Evolutionary conservation across 208 protist species (phyloP), one percentile per base, ranked within the genome.

Genomic region (Trypanosoma scelopori): DNA sequence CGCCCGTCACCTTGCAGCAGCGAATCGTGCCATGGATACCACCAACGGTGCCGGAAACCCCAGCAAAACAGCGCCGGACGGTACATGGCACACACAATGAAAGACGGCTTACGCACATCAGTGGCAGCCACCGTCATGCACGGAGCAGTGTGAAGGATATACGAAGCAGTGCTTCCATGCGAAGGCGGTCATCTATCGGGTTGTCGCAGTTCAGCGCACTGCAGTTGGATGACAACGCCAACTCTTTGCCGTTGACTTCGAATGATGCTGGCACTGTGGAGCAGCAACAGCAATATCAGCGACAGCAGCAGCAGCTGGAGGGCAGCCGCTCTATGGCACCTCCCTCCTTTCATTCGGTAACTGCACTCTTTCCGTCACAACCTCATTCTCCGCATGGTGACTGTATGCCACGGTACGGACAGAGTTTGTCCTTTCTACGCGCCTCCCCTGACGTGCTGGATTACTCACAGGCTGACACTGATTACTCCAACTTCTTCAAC

Each of bases 391-490:
- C 73, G 42, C 50, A 70, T 42, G 23, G n/a, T 20, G 73, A 79
- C 7, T 68, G 74, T 18, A 15, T 71, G 20, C 59, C 55, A 11
- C 60, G 52, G 2, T 35, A 41, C 16, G 60, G 51, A 12, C 41
- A 15, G 41, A 68, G 65, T n/a, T 20, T 41, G 37, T 56, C 65
- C 5, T 53, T 64, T 27, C 3, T 67, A 11, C 58, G 27, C 23
- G 13, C 30, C 16, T 63, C 51, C 0, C 60, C 61, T 39, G 87
- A 89, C 41, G 57, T 45, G 3, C 55, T 79, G 28, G 89, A 94
- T 45, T 65, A 76, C 64, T 94, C 89, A n/a, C 89, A 94, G 69
- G 84, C 81, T 0, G 85, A 95, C 49, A 84, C 87, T 42, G 86
- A 91, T 70, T 85, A 69, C 65, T 89, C 86, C 23, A 87, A 81